phyloP scores from a whole-genome alignment of 345 rosid species.

The Stellera chamaejasme region DNA sequence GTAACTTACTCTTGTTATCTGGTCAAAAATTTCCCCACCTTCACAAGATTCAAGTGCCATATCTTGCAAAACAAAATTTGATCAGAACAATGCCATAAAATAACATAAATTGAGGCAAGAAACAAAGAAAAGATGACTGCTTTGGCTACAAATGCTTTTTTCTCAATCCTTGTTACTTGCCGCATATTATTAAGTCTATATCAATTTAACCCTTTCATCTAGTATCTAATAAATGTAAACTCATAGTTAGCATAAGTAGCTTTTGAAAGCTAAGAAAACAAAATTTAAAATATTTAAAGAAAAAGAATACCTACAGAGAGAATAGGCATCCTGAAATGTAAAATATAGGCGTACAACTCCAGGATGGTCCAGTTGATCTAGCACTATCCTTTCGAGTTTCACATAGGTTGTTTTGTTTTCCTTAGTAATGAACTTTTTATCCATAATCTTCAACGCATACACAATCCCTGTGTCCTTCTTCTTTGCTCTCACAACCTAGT shows the following conservation, averaged over 20 bases:
- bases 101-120: conserved; percentile 8
- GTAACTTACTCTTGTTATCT: conserved; percentile 83
- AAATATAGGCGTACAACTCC: conserved; percentile 85
- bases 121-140: conserved; percentile 3
- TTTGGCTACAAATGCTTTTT: too few species aligned
- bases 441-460: conserved; percentile 97
- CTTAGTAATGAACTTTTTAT: conserved; percentile 93
- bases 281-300: conserved; percentile 5
- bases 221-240: too few species aligned
- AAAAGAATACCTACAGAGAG: conserved; percentile 61
- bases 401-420: conserved; percentile 97
- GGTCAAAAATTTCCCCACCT: conserved; percentile 98
- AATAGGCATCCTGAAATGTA: conserved; percentile 85
- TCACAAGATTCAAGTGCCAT: conserved; percentile 99
- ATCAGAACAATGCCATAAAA: conserved; percentile 21
- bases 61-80: conserved; percentile 37
- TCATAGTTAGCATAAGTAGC: too few species aligned
- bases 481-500: conserved; percentile 93
- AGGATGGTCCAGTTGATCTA: conserved; percentile 95
- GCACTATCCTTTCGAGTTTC: conserved; percentile 90
- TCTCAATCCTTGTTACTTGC: too few species aligned
- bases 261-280: conserved; percentile 1
- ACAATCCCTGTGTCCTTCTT: conserved; percentile 81
- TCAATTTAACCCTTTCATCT: too few species aligned
- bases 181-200: too few species aligned